Evolutionary conservation across 345 rosid species (phyloP), one percentile per base, ranked within the genome.

Genomic region (Salix purpurea): DNA sequence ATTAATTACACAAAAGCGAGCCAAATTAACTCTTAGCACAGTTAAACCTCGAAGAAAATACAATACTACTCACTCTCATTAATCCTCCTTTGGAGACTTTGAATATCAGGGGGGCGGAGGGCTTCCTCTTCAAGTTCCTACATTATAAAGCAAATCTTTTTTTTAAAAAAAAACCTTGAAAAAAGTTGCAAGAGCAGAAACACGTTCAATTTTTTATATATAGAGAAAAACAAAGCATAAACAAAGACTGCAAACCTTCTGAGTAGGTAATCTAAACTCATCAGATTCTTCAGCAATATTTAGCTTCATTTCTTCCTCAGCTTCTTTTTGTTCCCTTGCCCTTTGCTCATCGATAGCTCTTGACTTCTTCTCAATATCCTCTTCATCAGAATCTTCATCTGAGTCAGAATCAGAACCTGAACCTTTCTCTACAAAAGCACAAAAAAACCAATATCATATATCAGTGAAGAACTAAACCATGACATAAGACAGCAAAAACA

Each of bases 81-180:
- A 52, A 96, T 93, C 84, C 99, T 90, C 83, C 85, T 84, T 74
- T 90, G 90, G 66, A 93, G 88, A 81, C 82, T 87, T 65, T 83
- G 80, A 84, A 92, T 95, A 82, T 91, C 95, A 26, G 97, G 97
- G 12, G 97, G 99, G 16, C 83, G 84, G 7, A 74, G 86, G 62
- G 88, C 86, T 83, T 93, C 99, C 69, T 79, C 93, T 80, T 93
- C 94, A 74, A 93, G 93, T 76, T 92, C 99, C 98, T 96, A 75
- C 62, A 16, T 68, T 62, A 72, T 73, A 71, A 64, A 21, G 69
- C 67, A 68, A 70, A 46, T 46, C 16, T 12, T 46, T 12, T 46
- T 12, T 46, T 12, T 13, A 3, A 12, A 13, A 2, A 42, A 9
- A 42, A 42, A 42, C 46, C 11, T 9, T 0, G 2, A 14, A 14